Evolutionary conservation across 192 early-diverging fungal genomes (phyloP), one percentile per base, ranked within the genome.

Genomic region (Coemansia sp.): DNA sequence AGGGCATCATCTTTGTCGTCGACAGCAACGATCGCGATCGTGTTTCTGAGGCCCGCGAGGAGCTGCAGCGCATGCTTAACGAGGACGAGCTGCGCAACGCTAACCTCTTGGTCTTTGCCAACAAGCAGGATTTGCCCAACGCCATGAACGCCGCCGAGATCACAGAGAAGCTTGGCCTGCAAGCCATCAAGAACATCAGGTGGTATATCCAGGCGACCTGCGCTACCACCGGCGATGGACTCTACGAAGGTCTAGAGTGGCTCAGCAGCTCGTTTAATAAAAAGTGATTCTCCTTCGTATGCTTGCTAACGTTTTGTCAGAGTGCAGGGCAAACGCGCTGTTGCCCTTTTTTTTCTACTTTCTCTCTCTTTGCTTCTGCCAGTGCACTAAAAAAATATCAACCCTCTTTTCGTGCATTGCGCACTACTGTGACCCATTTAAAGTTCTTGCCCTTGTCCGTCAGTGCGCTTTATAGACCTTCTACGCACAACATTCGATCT

Each of bases 51-150:
- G 95, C 97, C 53, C 91, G 92, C 64, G 94, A 95, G 44, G 97
- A 98, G 86, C 87, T 98, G 52, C 90, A 93, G 71, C 91, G 93
- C 65, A 95, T 97, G 94, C 81, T 98, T 60, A 92, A 92, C 83
- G 96, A 97, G 84, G 93, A 95, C 78, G 95, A 97, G 83, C 90
- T 98, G 60, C 91, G 91, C 78, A 89, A 93, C 67, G 95, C 93
- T 34, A 84, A 91, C 63, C 84, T 99, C 50, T 78, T 99, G 47
- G 93, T 99, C 27, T 95, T 98, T 85, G 95, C 96, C 83, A 99
- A 99, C 90, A 99, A 99, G 88, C 97, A 99, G 81, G 97, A 99
- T 89, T 83, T 97, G 68, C 94, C 94, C 68, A 94, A 94, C 83
- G 94, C 97, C 73, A 95, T 98, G 93, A 91, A 86, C 74, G 91